Conservation (phyloP, 2,329 filamentous ascomycete species). For the Albophoma yamanashiensis region DNA sequence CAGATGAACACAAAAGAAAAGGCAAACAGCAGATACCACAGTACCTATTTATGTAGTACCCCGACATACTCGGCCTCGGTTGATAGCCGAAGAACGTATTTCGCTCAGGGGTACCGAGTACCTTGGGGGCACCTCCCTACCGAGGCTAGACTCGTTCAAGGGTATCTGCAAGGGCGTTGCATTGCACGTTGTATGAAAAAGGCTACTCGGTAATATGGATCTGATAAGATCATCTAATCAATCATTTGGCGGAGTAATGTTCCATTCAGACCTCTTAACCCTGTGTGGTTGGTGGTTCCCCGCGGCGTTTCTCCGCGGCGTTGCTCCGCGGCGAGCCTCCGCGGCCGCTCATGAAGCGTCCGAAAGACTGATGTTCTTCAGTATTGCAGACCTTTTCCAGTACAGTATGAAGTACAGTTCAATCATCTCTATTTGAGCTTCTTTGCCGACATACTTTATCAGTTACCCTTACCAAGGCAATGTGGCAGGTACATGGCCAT, state of each 20-base stretch:
- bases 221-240: background rate
- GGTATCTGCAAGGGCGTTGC: background rate
- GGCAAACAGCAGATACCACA: background rate
- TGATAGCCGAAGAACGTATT: background rate
- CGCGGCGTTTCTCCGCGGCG: background rate
- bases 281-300: background rate
- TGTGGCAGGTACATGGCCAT: too few species aligned
- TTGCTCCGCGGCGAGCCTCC: too few species aligned
- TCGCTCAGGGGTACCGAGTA: background rate
- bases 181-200: background rate
- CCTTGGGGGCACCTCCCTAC: background rate
- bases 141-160: background rate
- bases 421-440: too few species aligned
- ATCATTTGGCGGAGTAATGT: background rate
- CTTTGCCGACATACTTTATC: background rate
- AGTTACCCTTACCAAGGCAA: too few species aligned
- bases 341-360: background rate
- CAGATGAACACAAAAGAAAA: background rate
- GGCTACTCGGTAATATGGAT: background rate
- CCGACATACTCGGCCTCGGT: too few species aligned
- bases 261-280: background rate
- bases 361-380: background rate
- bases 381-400: background rate
- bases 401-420: too few species aligned
- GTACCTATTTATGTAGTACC: background rate